A percentile compares a stretch with the other conserved stretches of the same genome.
phyloP scores from a whole-genome alignment of 2,329 filamentous ascomycete species.

The Pseudocercospora ulei region DNA sequence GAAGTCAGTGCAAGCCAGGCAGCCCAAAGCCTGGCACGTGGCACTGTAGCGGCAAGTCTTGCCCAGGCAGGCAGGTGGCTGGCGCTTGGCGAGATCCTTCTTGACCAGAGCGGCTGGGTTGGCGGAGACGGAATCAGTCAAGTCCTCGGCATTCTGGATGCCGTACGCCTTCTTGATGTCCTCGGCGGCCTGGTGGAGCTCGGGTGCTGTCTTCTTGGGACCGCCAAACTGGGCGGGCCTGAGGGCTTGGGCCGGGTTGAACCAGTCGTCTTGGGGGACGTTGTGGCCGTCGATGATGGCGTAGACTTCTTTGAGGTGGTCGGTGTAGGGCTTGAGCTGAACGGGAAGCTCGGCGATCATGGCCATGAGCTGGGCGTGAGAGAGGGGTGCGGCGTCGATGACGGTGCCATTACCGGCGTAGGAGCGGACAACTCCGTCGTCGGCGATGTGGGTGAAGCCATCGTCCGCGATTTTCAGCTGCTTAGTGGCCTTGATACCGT shows the following conservation, averaged over 20 bases:
- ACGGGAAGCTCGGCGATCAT: not conserved
- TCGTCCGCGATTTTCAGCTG: not conserved
- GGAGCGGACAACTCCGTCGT: constrained; percentile 22
- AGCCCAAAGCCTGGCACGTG: not conserved
- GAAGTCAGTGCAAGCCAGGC: not conserved
- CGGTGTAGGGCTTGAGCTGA: constrained; percentile 1
- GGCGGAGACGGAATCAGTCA: not conserved
- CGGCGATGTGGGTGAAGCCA: constrained; percentile 15
- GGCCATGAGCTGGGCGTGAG: constrained; percentile 16
- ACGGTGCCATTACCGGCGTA: constrained; percentile 20
- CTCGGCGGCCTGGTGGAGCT: not conserved
- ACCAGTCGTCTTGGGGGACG: not conserved
- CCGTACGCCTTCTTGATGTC: not conserved
- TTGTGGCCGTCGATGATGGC: not conserved
- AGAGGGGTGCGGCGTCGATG: constrained; percentile 15
- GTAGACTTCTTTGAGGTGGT: constrained; percentile 2
- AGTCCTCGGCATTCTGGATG: not conserved
- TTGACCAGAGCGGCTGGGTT: not conserved
- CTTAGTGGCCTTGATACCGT: not conserved
- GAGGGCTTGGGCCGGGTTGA: not conserved
- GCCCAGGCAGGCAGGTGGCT: not conserved
- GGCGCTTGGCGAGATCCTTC: not conserved
- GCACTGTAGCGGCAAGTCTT: not conserved
- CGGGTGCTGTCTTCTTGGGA: not conserved
- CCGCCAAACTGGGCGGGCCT: not conserved